Conservation (phyloP, 768 basidiomycete species). For the Auricularia heimuer region DNA sequence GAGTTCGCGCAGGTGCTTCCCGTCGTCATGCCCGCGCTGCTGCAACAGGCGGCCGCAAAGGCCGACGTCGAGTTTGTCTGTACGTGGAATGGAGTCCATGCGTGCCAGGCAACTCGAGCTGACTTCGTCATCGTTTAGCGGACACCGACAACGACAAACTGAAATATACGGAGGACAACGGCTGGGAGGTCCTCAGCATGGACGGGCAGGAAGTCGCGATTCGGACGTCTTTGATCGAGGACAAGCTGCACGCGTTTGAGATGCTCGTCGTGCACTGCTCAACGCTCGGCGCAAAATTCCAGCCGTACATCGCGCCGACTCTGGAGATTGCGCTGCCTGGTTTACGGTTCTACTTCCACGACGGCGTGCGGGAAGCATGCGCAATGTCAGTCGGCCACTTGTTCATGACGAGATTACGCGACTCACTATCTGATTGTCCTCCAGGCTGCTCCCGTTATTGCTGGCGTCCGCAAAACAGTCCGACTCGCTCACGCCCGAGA, state of each 20-base stretch:
- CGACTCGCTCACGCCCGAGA: constrained; percentile 52
- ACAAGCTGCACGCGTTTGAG: constrained; percentile 82
- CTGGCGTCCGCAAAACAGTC: constrained; percentile 57
- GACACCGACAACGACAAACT: constrained; percentile 42
- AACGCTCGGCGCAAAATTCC: constrained; percentile 54
- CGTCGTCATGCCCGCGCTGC: constrained; percentile 70
- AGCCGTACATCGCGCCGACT: constrained; percentile 60
- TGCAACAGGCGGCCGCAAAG: constrained; percentile 69
- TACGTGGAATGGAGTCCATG: too few relatives aligned
- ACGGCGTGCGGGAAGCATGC: constrained; percentile 72
- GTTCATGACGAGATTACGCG: constrained; percentile 1
- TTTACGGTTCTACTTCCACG: constrained; percentile 71
- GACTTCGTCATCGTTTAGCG: constrained; percentile 20
- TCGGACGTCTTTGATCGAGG: constrained; percentile 70
- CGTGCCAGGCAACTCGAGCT: too few relatives aligned
- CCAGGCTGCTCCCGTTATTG: constrained; percentile 63
- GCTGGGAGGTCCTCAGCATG: constrained; percentile 70
- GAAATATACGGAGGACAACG: constrained; percentile 37
- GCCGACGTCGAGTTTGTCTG: constrained; percentile 69
- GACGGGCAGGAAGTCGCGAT: constrained; percentile 72
- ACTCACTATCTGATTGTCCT: background rate
- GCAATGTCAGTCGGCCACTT: constrained; percentile 44
- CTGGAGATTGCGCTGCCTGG: constrained; percentile 65
- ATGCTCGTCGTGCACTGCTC: constrained; percentile 76
- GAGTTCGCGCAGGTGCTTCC: constrained; percentile 85